Base-by-base conservation (phyloP, 78 protist genomes). In the Monosiga brevicollis region DNA sequence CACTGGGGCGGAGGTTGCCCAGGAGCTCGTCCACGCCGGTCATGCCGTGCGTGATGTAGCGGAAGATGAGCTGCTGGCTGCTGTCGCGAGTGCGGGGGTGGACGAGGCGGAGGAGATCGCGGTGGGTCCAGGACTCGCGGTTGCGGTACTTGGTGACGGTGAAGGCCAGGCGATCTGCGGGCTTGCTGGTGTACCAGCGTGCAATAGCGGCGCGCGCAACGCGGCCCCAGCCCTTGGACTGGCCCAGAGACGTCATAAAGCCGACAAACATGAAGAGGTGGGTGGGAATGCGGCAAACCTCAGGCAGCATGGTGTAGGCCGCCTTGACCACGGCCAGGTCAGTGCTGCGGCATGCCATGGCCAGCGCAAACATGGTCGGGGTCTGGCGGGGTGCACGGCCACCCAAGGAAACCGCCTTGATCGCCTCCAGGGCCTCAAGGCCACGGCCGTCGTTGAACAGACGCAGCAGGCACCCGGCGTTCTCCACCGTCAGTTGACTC, bases 201-300 rank as follows among this genome's bases (percentile, higher is more conserved):
- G 43, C 42, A n/a, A 84, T 29, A 25, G 76, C 39, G 42, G 70
- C 49, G 55, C 82, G 76, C 84, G 15, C 26, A 25, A 38, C 83
- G 29, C 87, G 72, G 40, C 87, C 87, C 81, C 81, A 84, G 62
- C 87, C 87, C 34, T 38, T 84, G 29, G 62, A 40, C 29, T 75
- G 29, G 34, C 6, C 74, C 1, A 83, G 29, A 25, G 0, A 1
- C 15, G 20, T 34, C 29, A 2, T n/a, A 37, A 42, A 83, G 26
- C 41, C 80, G 34, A 84, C 24, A 42, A 77, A 75, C 38, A 0
- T 23, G n/a, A 84, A 84, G 38, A 84, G 71, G n/a, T 11, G 25
- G 34, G 87, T 84, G 0, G 87, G 87, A n/a, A 49, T 84, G 70
- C 82, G 41, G 81, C 87, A 84, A 0, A 84, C 35, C 23, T 40